Percentiles rank a stretch among this genome's conserved stretches.
phyloP scores from a whole-genome alignment of 768 basidiomycete species.

The Termitomyces sp. region DNA sequence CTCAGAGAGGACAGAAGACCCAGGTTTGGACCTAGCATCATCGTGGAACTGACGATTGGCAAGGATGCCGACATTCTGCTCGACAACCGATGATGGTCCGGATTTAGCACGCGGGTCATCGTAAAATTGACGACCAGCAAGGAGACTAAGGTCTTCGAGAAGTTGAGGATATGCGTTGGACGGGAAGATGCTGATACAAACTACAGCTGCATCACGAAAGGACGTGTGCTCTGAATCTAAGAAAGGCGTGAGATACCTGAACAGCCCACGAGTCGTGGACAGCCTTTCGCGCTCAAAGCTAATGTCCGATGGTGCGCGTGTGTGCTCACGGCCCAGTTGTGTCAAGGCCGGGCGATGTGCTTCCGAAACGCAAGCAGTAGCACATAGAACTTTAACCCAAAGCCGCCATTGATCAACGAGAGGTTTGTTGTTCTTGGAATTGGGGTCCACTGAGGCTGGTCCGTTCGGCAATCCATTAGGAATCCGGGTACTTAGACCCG shows the following conservation, averaged over 20 bases:
- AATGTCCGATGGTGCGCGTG: conserved; percentile 65
- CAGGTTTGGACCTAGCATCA: conserved; percentile 47
- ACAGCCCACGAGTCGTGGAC: conserved; percentile 77
- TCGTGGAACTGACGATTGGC: conserved; percentile 65
- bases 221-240: conserved; percentile 80
- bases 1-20: conserved; percentile 39
- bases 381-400: conserved; percentile 83
- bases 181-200: conserved; percentile 87
- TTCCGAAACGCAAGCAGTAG: conserved; percentile 71
- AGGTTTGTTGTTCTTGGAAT: conserved; percentile 54
- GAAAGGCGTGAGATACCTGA: conserved; percentile 83
- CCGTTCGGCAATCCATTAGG: conserved; percentile 45
- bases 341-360: conserved; percentile 49
- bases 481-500: conserved; percentile 61
- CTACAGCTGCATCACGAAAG: conserved; percentile 83
- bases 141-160: conserved; percentile 77
- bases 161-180: conserved; percentile 73
- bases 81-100: conserved; percentile 30
- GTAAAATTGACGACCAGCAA: conserved; percentile 80
- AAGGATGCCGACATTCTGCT: conserved; percentile 34
- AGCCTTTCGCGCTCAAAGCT: conserved; percentile 81
- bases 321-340: conserved; percentile 60
- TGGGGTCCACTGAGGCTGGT: conserved; percentile 38
- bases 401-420: conserved; percentile 77
- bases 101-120: conserved; percentile 60